phyloP scores from a whole-genome alignment of 2,329 filamentous ascomycete species.

The Zalaria obscura region DNA sequence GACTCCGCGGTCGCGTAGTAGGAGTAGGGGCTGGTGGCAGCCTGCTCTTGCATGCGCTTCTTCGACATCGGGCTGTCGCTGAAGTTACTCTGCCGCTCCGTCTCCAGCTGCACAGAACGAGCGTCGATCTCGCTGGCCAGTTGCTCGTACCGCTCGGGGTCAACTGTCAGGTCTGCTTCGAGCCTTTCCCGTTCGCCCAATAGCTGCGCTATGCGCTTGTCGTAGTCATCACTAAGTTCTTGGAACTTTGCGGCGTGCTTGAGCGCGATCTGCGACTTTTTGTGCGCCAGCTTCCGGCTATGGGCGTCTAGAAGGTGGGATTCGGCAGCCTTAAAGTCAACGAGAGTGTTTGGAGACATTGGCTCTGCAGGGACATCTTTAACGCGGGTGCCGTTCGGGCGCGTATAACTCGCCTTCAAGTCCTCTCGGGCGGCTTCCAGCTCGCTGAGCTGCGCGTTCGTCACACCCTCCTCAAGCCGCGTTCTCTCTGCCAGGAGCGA shows the following conservation, averaged over 20 bases:
- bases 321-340: conserved; percentile 11
- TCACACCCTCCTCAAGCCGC: conserved; percentile 15
- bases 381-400: not conserved
- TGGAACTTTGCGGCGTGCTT: conserved; percentile 20
- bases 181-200: conserved; percentile 14
- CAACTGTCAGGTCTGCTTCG: conserved; percentile 17
- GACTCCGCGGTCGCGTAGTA: too few species aligned
- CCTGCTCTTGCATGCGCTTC: not conserved
- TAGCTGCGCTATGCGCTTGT: conserved; percentile 16
- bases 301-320: conserved; percentile 18
- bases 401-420: conserved; percentile 14
- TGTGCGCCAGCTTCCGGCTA: conserved; percentile 16
- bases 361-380: not conserved
- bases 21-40: not conserved
- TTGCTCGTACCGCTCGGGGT: conserved; percentile 18
- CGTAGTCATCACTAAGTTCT: conserved; percentile 18
- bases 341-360: not conserved
- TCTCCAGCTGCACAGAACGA: conserved; percentile 12
- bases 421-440: conserved; percentile 18
- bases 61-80: conserved; percentile 1
- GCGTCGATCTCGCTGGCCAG: conserved; percentile 13
- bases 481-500: conserved; percentile 15
- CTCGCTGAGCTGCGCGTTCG: conserved; percentile 14
- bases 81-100: conserved; percentile 9
- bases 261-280: conserved; percentile 20